phyloP scores from a whole-genome alignment of 441 rosid species.

The Erysimum pusillum region DNA sequence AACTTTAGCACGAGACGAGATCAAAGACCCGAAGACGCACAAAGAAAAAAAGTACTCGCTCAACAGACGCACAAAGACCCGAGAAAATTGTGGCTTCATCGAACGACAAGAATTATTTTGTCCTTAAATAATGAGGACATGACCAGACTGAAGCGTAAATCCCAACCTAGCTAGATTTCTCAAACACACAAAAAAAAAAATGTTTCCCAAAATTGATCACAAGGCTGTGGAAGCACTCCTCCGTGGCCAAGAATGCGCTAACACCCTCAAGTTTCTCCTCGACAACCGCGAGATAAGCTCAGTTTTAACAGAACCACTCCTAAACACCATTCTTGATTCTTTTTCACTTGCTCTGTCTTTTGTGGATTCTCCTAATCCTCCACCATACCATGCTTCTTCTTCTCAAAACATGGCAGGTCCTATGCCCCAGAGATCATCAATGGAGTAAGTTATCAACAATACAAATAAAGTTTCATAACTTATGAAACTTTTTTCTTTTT shows the following conservation, averaged over 20 bases:
- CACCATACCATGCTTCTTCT: slow-evolving; percentile 3
- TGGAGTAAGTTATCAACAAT: background rate
- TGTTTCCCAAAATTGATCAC: background rate
- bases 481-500: too few relatives aligned
- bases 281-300: background rate
- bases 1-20: too few relatives aligned
- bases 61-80: too few relatives aligned
- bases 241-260: slow-evolving; percentile 20
- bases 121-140: too few relatives aligned
- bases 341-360: slow-evolving; percentile 3
- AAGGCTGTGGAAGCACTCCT: slow-evolving; percentile 11
- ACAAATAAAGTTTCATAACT: too few relatives aligned
- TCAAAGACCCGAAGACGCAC: too few relatives aligned
- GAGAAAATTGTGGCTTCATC: too few relatives aligned
- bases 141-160: too few relatives aligned
- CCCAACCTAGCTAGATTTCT: background rate
- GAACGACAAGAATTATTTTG: too few relatives aligned
- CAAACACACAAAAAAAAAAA: background rate
- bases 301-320: background rate
- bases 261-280: background rate
- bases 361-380: background rate
- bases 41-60: too few relatives aligned
- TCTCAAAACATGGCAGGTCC: background rate
- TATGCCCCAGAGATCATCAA: background rate
- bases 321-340: slow-evolving; percentile 17